Evolutionary conservation across 2,329 filamentous ascomycete species (phyloP), one percentile per base, ranked within the genome.

Genomic region (Trichoderma sp.): DNA sequence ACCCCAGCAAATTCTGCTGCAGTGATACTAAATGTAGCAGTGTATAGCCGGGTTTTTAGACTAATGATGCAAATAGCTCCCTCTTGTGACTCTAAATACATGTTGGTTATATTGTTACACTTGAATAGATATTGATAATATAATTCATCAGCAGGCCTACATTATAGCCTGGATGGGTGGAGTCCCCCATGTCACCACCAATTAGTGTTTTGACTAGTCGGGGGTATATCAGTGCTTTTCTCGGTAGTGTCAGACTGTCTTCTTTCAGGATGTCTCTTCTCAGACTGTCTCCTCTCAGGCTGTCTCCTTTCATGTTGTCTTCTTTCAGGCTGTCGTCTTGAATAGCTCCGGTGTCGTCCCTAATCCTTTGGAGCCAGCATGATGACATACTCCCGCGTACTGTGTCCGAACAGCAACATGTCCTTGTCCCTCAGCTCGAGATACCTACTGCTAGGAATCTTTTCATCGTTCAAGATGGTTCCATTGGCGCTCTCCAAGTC

Each of bases 401-500:
- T 97, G 70, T 91, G 86, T 11, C 94, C 96, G 81, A 99, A 96
- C 76, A 89, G 89, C 69, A 99, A 79, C 77, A 99, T 89, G 79
- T 99, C 96, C 81, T 94, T 94, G 78, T 96, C 91, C 77, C 90
- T 87, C 68, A 98, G 80, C 80, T 99, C 95, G 64, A 97, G 82
- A 79, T 94, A 99, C 71, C 94, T 86, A 75, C 91, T 91, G 16
- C 87, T 85, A 1, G 92, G 91, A 4, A 97, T 81, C 74, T 82
- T 83, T 70, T 92, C 89, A 39, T 89, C 90, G 76, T 98, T 97
- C 72, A 99, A 83, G 68, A 81, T 85, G 2, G 95, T 97, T 43
- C 96, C 95, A 78, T 98, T 97, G 58, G 92, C 92, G 74, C 93
- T 97, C 75, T 97, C 94, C 59, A 99, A 82, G 79, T 99, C 96